phyloP scores from a whole-genome alignment of 306 rosid genomes.

The Carpinus fangiana region DNA sequence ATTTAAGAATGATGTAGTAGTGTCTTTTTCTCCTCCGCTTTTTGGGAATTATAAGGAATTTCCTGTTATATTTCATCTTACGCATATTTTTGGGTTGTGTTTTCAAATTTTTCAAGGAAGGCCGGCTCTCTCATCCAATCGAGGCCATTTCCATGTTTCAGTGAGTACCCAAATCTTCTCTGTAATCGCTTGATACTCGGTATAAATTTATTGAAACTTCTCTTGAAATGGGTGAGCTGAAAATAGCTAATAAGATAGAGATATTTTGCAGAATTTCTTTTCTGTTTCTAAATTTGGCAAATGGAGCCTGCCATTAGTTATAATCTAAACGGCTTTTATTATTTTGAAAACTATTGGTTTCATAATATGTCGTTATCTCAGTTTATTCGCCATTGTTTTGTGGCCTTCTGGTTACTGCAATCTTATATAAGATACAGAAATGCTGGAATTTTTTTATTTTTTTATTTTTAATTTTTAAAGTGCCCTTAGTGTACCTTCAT shows the following conservation, averaged over 20 bases:
- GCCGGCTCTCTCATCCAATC: slow-evolving; percentile 24
- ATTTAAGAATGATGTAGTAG: background rate
- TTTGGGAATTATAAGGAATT: background rate
- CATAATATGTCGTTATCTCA: background rate
- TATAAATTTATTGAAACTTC: background rate
- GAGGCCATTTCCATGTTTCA: slow-evolving; percentile 18
- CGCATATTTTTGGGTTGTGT: background rate
- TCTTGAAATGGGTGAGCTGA: background rate
- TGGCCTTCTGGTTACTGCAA: background rate
- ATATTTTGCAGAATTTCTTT: background rate
- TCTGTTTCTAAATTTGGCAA: background rate
- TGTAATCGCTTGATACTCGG: background rate
- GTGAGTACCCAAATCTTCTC: slow-evolving; percentile 23
- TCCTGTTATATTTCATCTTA: background rate
- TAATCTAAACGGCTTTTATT: background rate
- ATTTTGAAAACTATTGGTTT: background rate
- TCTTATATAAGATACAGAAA: background rate
- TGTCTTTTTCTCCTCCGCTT: background rate
- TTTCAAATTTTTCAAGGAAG: slow-evolving; percentile 23
- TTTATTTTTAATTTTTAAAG: too few relatives aligned
- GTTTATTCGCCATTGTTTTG: background rate
- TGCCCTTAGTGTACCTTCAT: background rate
- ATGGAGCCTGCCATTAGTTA: background rate
- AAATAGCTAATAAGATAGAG: background rate
- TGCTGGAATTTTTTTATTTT: background rate